Base-by-base conservation (phyloP, 495 filamentous ascomycete species). In the Copromyces sp. region DNA sequence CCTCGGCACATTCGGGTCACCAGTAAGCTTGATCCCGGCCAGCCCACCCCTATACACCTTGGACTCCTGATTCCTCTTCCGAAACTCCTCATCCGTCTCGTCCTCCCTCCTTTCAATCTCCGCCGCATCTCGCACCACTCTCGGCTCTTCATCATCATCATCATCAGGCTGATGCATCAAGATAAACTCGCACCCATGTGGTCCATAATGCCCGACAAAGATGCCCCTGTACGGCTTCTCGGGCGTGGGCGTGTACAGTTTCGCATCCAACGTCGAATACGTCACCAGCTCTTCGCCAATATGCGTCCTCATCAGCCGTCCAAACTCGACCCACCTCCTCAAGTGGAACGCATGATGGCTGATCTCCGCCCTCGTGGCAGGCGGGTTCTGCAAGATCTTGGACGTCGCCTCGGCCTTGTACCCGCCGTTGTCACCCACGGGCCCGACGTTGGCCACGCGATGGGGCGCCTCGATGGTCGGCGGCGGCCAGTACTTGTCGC, bases 161-260 rank as follows among this genome's bases (percentile, higher is more conserved):
- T 78, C 77, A 41, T 92, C 90, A 17, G 86, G 85, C 80, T 98
- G 95, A 71, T 91, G 80, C 42, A 98, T 84, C 5, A 94, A 83
- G 11, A 97, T 78, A 73, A 97, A 96, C 79, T 98, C 94, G 80
- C 92, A 96, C 3, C 94, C 93, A 77, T 98, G 94, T 0, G 87
- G 89, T 14, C 89, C 90, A 77, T 96, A 97, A 77, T 97, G 94
- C 5, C 95, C 95, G 11, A 95, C 91, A 92, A 93, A 98, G 32
- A 98, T 91, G 0, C 95, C 95, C 74, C 92, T 90, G 77, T 87
- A 97, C 1, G 93, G 94, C 78, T 93, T 93, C 47, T 89, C 83
- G n/a, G 80, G 78, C 0, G 93, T 94, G 0, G 94, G 93, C 0
- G 89, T 94, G 77, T 95, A 97, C 32, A 89, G 78, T 5, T 81